Evolutionary conservation across 2,329 filamentous ascomycete genomes (phyloP).

Genomic region (Trichoderma pleuroti): DNA sequence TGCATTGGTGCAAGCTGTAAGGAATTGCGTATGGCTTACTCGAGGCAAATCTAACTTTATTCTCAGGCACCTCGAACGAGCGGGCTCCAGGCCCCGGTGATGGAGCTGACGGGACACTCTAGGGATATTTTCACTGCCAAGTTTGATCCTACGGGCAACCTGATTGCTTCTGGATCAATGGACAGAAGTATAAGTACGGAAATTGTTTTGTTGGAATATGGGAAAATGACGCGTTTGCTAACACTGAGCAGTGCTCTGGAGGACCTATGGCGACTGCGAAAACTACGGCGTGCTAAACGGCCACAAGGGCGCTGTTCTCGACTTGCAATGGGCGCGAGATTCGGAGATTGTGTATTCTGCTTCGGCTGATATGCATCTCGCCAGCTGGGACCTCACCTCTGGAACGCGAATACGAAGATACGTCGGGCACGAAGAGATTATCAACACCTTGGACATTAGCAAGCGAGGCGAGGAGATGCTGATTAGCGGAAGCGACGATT

Average conservation of each 20-base stretch:
- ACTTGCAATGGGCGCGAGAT: slow-evolving; percentile 95
- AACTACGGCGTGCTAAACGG: slow-evolving; percentile 89
- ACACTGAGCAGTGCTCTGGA: slow-evolving; percentile 72
- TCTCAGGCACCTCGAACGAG: slow-evolving; percentile 73
- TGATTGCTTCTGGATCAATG: slow-evolving; percentile 94
- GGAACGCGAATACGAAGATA: slow-evolving; percentile 91
- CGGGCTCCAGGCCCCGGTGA: slow-evolving; percentile 81
- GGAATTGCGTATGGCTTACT: slow-evolving; percentile 20
- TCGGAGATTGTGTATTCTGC: slow-evolving; percentile 87
- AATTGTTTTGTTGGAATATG: slow-evolving; percentile 14
- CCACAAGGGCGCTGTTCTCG: slow-evolving; percentile 85
- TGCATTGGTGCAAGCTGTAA: slow-evolving; percentile 51
- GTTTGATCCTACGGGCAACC: slow-evolving; percentile 83
- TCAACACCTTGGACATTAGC: slow-evolving; percentile 87
- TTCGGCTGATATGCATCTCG: slow-evolving; percentile 87
- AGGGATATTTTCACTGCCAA: slow-evolving; percentile 88
- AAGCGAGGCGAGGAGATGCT: slow-evolving; percentile 86
- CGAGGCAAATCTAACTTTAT: not conserved
- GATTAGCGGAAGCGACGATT: slow-evolving; percentile 89
- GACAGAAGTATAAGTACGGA: slow-evolving; percentile 79
- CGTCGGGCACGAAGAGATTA: slow-evolving; percentile 89
- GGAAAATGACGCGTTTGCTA: slow-evolving; percentile 8
- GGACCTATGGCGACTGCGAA: slow-evolving; percentile 85
- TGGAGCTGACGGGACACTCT: slow-evolving; percentile 81
- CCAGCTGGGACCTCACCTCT: slow-evolving; percentile 91